Percentiles rank a stretch among this genome's conserved stretches.
These are phyloP conservation scores for Jasminum sambac DNA, from an alignment of 257 asterid species.

Conservation along the genomic window DNA sequence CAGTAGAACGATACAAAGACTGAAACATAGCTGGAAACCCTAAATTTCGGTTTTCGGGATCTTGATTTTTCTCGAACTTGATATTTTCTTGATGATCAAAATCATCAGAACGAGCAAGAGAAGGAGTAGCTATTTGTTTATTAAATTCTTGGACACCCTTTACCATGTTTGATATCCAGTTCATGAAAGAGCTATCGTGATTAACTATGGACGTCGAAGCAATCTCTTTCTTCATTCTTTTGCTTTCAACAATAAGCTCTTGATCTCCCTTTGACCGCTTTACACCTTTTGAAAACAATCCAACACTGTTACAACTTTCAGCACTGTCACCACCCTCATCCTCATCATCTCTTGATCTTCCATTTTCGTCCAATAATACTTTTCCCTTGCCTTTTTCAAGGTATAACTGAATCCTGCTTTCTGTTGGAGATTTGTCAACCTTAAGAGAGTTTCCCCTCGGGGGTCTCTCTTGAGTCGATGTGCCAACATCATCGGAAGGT, in stretches of 20 bases:
- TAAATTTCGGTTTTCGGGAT: constrained; percentile 25
- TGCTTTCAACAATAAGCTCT: constrained; percentile 27
- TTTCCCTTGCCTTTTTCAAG: constrained; percentile 51
- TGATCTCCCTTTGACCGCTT: constrained; percentile 21
- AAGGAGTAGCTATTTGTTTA: constrained; percentile 25
- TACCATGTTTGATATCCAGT: constrained; percentile 47
- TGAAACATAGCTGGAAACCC: constrained; percentile 42
- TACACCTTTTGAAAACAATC: constrained; percentile 36
- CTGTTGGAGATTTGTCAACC: constrained; percentile 33
- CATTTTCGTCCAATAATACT: constrained; percentile 35
- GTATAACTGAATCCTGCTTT: constrained; percentile 26
- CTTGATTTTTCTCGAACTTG: constrained; percentile 25
- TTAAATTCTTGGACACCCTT: constrained; percentile 33
- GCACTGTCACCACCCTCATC: constrained; percentile 44
- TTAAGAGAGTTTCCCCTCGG: constrained; percentile 26
- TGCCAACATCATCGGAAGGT: constrained; percentile 19
- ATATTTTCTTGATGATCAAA: constrained; percentile 29
- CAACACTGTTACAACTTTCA: constrained; percentile 72
- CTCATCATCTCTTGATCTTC: constrained; percentile 27
- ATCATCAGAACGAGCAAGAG: constrained; percentile 29
- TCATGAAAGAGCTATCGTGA: constrained; percentile 45
- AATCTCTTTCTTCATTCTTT: constrained; percentile 33
- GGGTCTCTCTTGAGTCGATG: constrained; percentile 24
- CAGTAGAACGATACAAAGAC: constrained; percentile 31
- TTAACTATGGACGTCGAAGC: constrained; percentile 24